These are phyloP conservation scores for Hura crepitans DNA, from an alignment of 441 rosid genomes.

Conservation along the genomic window DNA sequence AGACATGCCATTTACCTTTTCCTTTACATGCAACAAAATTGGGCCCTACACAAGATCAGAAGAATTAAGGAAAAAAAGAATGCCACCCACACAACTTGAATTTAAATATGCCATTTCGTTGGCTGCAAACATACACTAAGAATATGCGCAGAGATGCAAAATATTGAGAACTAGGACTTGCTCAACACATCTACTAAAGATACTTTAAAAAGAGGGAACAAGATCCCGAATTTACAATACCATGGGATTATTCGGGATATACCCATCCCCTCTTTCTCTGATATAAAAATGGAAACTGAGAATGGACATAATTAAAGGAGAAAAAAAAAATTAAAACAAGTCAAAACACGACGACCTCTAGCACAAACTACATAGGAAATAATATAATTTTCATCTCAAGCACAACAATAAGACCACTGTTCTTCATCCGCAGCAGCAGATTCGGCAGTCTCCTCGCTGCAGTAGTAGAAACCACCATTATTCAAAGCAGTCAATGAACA, in stretches of 20 bases:
- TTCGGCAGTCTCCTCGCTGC: conserved; percentile 44
- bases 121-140: neutral
- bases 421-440: conserved; percentile 50
- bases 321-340: conserved; percentile 14
- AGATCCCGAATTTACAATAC: conserved; percentile 40
- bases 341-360: conserved; percentile 18
- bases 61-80: neutral
- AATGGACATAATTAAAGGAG: conserved; percentile 11
- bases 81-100: neutral
- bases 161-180: conserved; percentile 13
- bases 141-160: conserved; percentile 20
- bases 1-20: neutral
- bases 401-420: conserved; percentile 67
- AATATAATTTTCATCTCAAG: conserved; percentile 30
- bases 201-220: conserved; percentile 24
- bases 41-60: conserved; percentile 33
- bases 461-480: conserved; percentile 51
- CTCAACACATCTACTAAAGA: conserved; percentile 14
- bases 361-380: conserved; percentile 8
- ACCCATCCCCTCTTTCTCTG: conserved; percentile 29
- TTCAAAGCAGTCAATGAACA: conserved; percentile 63
- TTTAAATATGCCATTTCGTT: neutral
- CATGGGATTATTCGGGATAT: conserved; percentile 34
- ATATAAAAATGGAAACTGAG: conserved; percentile 3
- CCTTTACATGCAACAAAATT: neutral